Percentiles rank a stretch among this genome's conserved stretches.
Conservation (phyloP, 768 basidiomycete species). For the Roridomyces roridus region DNA sequence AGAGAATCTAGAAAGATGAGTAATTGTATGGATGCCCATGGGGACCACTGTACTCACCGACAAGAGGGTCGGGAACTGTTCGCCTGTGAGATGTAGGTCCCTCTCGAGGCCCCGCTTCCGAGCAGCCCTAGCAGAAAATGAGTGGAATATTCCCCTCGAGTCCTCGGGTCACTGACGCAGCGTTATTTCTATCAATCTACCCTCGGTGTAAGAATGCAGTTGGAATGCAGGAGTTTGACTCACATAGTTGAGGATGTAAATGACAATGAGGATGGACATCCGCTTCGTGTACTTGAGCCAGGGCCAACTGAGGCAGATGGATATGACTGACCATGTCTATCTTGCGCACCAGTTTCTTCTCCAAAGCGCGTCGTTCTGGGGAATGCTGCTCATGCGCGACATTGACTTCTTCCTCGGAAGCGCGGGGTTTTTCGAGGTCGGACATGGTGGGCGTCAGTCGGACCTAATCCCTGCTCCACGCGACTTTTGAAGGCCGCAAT, state of each 20-base stretch:
- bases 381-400: conserved; percentile 1
- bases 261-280: conserved; percentile 58
- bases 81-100: conserved; percentile 66
- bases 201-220: background rate
- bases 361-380: conserved; percentile 46
- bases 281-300: conserved; percentile 25
- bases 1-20: too few species aligned
- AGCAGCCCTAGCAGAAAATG: conserved; percentile 57
- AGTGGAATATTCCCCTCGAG: background rate
- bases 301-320: too few species aligned
- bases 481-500: background rate
- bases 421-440: conserved; percentile 21
- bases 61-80: conserved; percentile 71
- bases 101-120: conserved; percentile 73
- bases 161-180: conserved; percentile 43
- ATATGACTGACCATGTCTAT: conserved; percentile 46
- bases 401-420: background rate
- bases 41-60: conserved; percentile 43
- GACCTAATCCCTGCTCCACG: too few species aligned
- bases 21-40: too few species aligned
- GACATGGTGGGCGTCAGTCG: conserved; percentile 5
- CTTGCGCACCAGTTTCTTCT: conserved; percentile 60
- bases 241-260: conserved; percentile 60
- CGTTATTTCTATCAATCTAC: conserved; percentile 81
- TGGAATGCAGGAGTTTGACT: conserved; percentile 5